These are phyloP conservation scores for Colletotrichum lupini DNA, from an alignment of 2,329 filamentous ascomycete species.

Conservation along the genomic window DNA sequence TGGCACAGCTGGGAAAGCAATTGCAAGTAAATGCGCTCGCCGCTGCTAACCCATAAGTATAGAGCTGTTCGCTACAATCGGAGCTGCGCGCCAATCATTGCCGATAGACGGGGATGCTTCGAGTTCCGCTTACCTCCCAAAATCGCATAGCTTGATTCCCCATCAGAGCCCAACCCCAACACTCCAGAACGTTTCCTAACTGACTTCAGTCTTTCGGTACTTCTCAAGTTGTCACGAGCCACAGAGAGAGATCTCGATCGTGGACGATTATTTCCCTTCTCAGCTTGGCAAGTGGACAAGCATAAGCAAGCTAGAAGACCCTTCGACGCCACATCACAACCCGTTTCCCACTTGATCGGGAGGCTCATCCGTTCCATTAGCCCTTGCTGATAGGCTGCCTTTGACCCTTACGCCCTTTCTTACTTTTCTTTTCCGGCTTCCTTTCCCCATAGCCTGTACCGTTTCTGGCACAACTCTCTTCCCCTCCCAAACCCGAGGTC, in stretches of 20 bases:
- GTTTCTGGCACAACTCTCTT: background rate
- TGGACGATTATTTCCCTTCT: constrained; percentile 25
- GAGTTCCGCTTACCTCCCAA: background rate
- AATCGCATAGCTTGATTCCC: background rate
- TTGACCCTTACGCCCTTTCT: background rate
- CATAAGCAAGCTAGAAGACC: constrained; percentile 12
- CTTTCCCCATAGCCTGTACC: background rate
- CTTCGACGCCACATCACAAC: constrained; percentile 23
- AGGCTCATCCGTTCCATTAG: constrained; percentile 1
- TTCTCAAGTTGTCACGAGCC: constrained; percentile 13
- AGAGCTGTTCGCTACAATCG: background rate
- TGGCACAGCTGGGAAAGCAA: too few species aligned
- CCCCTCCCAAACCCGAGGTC: background rate
- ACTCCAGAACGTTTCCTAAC: background rate
- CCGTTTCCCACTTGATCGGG: constrained; percentile 18
- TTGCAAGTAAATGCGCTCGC: too few species aligned
- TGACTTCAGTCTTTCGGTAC: background rate
- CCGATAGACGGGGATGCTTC: background rate
- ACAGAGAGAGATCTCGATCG: constrained; percentile 33
- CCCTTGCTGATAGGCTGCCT: background rate
- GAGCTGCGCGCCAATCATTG: background rate
- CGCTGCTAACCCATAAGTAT: too few species aligned
- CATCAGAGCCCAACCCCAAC: background rate
- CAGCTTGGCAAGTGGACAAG: constrained; percentile 22
- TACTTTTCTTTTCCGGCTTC: background rate